Evolutionary conservation across 371 early-diverging fungal genomes (phyloP), one percentile per base, ranked within the genome.

Genomic region (Mucor mucedo): DNA sequence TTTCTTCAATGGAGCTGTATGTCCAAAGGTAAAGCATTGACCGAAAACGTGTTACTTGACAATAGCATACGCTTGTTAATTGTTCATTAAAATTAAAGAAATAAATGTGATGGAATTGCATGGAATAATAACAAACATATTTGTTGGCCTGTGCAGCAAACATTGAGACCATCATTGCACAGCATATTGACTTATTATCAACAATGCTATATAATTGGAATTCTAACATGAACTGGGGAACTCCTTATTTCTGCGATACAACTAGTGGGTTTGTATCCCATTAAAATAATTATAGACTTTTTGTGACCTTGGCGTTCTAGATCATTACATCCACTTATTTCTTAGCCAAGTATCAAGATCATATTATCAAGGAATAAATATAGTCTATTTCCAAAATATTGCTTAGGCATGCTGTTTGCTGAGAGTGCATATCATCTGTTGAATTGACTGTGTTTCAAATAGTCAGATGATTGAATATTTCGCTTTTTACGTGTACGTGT

Each of bases 61-160:
- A 35, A 35, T 42, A 14, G 44, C 4, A 14, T 42, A 42, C n/a
- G 44, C 13, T 10, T 42, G 44, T 42, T 42, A 42, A 42, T 42
- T 14, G 13, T n/a, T 10, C 44, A n/a, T 42, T 42, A 10, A 42
- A 40, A 40, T 11, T 16, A 35, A 35, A 35, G 8, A 35, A 35
- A 35, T 8, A 35, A 35, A 35, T 8, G 8, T 35, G 8, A 35
- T 35, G 35, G 33, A 33, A 10, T 30, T 27, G 10, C 9, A 40
- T 16, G 21, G 4, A 45, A 44, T 44, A 56, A 56, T 28, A 57
- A 57, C 57, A 60, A 60, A 60, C 60, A 60, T 60, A 40, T 41
- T 50, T 29, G 41, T 40, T 60, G 60, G 60, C 60, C 60, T 60
- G 60, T 60, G 60, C 60, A 52, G 60, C 52, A 60, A 60, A 60